A percentile compares a stretch with the other conserved stretches of the same genome.
phyloP scores from a whole-genome alignment of 306 rosid genomes.

The Fragaria vesca region DNA sequence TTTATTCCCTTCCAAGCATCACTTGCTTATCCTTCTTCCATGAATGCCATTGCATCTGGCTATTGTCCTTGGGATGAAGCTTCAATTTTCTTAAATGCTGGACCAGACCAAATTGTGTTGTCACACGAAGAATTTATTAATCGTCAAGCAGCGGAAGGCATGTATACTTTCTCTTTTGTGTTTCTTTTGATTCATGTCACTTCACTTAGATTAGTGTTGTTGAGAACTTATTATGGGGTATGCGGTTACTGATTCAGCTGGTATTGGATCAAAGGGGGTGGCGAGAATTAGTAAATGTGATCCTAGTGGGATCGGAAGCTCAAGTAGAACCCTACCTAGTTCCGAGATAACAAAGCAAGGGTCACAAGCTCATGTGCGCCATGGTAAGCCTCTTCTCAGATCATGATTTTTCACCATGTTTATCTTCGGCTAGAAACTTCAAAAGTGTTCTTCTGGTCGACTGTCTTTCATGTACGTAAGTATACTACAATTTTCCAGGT shows the following conservation, averaged over 20 bases:
- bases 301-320: conserved; percentile 51
- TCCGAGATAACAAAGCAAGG: conserved; percentile 54
- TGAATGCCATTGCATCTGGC: conserved; percentile 48
- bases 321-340: conserved; percentile 33
- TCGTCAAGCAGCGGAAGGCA: conserved; percentile 59
- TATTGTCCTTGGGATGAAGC: conserved; percentile 73
- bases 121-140: conserved; percentile 54
- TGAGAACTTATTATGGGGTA: conserved; percentile 43
- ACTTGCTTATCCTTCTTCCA: conserved; percentile 58
- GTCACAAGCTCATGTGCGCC: conserved; percentile 49
- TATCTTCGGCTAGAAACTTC: conserved; percentile 16
- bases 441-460: background rate
- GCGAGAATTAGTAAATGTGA: conserved; percentile 40
- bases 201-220: conserved; percentile 20
- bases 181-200: conserved; percentile 12
- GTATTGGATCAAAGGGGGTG: conserved; percentile 64
- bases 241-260: conserved; percentile 74
- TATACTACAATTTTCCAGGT: conserved; percentile 45
- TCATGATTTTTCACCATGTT: background rate
- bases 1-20: conserved; percentile 73
- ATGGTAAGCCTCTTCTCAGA: conserved; percentile 49
- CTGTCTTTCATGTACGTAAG: conserved; percentile 1
- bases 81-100: conserved; percentile 47
- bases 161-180: conserved; percentile 25
- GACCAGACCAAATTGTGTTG: conserved; percentile 33